A percentile compares a stretch with the other conserved stretches of the same genome.
phyloP scores from a whole-genome alignment of 495 filamentous ascomycete species.

The Beverwykella pulmonaria region DNA sequence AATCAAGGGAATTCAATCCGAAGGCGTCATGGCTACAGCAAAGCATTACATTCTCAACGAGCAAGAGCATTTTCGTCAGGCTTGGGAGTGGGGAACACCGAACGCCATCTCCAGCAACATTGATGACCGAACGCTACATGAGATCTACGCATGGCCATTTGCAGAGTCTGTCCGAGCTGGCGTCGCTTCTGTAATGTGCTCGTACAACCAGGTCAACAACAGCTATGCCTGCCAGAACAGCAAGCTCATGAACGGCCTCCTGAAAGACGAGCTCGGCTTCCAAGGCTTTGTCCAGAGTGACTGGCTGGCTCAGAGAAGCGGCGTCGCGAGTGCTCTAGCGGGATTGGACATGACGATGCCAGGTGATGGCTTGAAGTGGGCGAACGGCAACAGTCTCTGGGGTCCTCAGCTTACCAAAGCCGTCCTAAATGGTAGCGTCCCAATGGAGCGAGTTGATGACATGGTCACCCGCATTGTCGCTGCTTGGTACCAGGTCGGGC shows the following conservation, averaged over 20 bases:
- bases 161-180: slow-evolving; percentile 81
- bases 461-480: slow-evolving; percentile 93
- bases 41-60: slow-evolving; percentile 86
- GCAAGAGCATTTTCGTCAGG: slow-evolving; percentile 83
- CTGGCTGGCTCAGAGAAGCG: slow-evolving; percentile 87
- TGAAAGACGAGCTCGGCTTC: slow-evolving; percentile 93
- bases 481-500: slow-evolving; percentile 86
- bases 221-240: slow-evolving; percentile 90
- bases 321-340: slow-evolving; percentile 76
- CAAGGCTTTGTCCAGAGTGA: slow-evolving; percentile 93
- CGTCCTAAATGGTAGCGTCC: slow-evolving; percentile 80
- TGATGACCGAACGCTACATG: slow-evolving; percentile 78
- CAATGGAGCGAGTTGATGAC: slow-evolving; percentile 82
- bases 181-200: slow-evolving; percentile 88
- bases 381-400: slow-evolving; percentile 77
- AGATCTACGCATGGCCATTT: slow-evolving; percentile 91
- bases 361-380: slow-evolving; percentile 80
- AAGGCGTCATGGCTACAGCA: slow-evolving; percentile 79
- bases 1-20: slow-evolving; percentile 75
- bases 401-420: slow-evolving; percentile 75
- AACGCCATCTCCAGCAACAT: slow-evolving; percentile 80
- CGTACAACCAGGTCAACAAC: slow-evolving; percentile 89
- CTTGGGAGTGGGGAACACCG: slow-evolving; percentile 71
- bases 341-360: slow-evolving; percentile 97
- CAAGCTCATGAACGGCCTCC: slow-evolving; percentile 86